Evolutionary conservation across 768 basidiomycete genomes (phyloP), one percentile per base, ranked within the genome.

Genomic region (Boletus sp.): DNA sequence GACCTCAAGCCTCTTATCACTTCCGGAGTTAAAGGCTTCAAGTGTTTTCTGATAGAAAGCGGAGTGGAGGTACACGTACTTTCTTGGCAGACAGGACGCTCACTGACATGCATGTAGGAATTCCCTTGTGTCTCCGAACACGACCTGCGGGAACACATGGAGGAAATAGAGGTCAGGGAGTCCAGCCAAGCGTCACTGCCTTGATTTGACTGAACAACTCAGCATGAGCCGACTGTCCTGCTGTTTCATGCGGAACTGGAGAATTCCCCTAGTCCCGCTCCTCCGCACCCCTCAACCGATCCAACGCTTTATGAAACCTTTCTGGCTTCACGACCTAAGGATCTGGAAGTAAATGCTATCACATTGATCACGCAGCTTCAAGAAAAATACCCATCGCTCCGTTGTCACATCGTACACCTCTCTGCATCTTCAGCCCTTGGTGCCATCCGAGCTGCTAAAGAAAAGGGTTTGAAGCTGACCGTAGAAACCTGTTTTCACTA

Each of bases 401-500:
- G 87, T 20, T 90, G 89, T 59, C 96, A 99, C 74, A 92, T 99
- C 60, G 96, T 98, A 46, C 96, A 99, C 74, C 84, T 99, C 49
- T 94, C 94, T 50, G 89, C 95, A 5, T 80, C 94, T 5, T 77
- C 80, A 20, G 92, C 94, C 6, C 82, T 99, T 18, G 90, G 88
- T 4, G 62, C 83, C 39, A 84, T 98, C 57, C 83, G 83, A 41
- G 77, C 81, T 47, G 94, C 94, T 5, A 85, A 79, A 64, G 69
- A 76, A 1, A 75, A 81, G 1, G 84, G 88, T 0, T 72, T 84
- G 35, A 85, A 86, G 9, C 75, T 99, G 50, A 93, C 94, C 0
- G 92, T 94, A 49, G 96, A 99, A 78, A 99, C 96, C 1, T 98
- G 95, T 73, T 98, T 96, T 75, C 96, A 99, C 73, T 99, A 99